Evolutionary conservation across 257 asterid species (phyloP), one percentile per base, ranked within the genome.

Genomic region (Verbascum thapsus): DNA sequence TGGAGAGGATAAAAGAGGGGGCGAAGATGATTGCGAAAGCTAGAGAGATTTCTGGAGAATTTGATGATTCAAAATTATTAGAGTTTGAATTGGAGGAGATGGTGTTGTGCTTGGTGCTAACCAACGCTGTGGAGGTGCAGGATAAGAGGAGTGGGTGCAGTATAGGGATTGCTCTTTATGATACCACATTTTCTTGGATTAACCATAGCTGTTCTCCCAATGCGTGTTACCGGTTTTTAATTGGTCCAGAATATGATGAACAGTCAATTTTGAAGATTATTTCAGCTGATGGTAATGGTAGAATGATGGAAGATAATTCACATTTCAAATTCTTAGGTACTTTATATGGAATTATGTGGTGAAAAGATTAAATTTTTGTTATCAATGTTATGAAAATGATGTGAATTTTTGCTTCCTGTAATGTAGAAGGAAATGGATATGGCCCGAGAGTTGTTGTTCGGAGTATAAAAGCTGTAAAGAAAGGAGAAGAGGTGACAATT

Each of bases 201-300:
- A 90, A 90, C 77, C 96, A 90, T 57, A 85, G 96, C 49, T 90
- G 98, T 48, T 80, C 90, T 61, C 98, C 98, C 5, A 87, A 85
- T 71, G 78, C 84, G 42, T 83, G 91, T 69, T 88, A 81, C 58
- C 64, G 89, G 40, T 90, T 85, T 63, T 30, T 39, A 2, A 20
- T 64, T 10, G 71, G 44, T 26, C 12, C 10, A 18, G 57, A 63
- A 1, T 38, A n/a, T 3, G 49, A 48, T n/a, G 61, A 68, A 10
- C 50, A 19, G 20, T 17, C 11, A 12, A 55, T 23, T 57, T 22
- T 71, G 52, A 68, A 79, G 72, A 80, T 86, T 48, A 51, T 38
- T 48, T 72, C 85, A 5, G 75, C 78, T 12, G 67, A 69, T 53
- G 68, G 53, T 13, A 39, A 45, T 61, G 69, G 42, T 61, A 2